Evolutionary conservation across 2,329 filamentous ascomycete species (phyloP), one percentile per base, ranked within the genome.

Genomic region (Colletotrichum camelliae): DNA sequence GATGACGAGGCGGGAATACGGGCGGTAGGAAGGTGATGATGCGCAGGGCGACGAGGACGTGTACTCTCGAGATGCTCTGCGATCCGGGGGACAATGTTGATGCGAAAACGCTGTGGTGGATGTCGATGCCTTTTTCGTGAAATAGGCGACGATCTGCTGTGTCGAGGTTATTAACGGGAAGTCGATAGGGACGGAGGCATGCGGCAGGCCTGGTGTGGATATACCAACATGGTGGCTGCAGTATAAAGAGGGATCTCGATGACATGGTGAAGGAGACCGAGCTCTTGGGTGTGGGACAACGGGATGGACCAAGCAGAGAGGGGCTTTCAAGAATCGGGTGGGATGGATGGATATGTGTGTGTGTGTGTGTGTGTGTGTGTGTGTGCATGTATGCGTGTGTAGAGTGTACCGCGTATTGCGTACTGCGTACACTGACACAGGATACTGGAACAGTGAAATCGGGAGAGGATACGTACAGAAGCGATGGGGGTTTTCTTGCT

Each of bases 231-330:
- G 74, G 76, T 71, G 69, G 74, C 60, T 65, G 67, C 70, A 65
- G 62, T 48, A 31, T 66, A 62, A 66, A 64, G 67, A 68, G 48
- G 72, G 72, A 78, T 78, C 77, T 78, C 77, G 77, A 78, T 78
- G 77, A 78, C 77, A 78, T 72, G 66, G 67, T 60, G 35, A 67
- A 76, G 48, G 62, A 77, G 77, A 75, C 77, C 77, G 75, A 78
- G 71, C 72, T 74, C 66, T 64, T 43, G 68, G 75, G 72, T 78
- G 77, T 78, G 77, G 77, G 72, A 75, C 75, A 75, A 77, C 71
- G 65, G 75, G 71, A 75, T 72, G 71, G 72, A 43, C 75, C 72
- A 77, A 68, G 75, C 52, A 75, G 61, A 72, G 71, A 74, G 69
- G 66, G 69, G 75, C 72, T 67, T 69, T 67, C 67, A 67, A 77